Percentiles rank a stretch among this genome's conserved stretches.
phyloP scores from a whole-genome alignment of 768 basidiomycete genomes.

The Leccinum barrowsii region DNA sequence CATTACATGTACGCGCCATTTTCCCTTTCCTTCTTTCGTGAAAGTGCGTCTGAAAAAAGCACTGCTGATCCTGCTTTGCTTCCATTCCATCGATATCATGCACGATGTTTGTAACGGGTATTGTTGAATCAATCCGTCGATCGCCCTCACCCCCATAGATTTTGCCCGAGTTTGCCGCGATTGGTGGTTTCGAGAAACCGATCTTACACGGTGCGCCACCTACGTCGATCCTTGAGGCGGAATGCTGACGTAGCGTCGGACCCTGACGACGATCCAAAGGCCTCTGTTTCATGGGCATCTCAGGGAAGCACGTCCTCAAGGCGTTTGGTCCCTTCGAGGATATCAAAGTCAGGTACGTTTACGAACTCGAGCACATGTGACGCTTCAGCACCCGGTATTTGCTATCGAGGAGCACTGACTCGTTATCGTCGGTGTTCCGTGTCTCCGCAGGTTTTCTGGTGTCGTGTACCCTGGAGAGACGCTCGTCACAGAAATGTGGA shows the following conservation, averaged over 20 bases:
- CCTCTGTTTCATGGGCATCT: slow-evolving; percentile 88
- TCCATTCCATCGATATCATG: background rate
- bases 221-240: too few species aligned
- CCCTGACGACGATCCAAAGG: slow-evolving; percentile 35
- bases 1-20: slow-evolving; percentile 63
- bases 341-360: slow-evolving; percentile 85
- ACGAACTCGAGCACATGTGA: background rate
- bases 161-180: slow-evolving; percentile 87
- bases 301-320: slow-evolving; percentile 89
- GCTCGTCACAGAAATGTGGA: slow-evolving; percentile 97
- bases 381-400: background rate
- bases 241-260: background rate
- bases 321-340: slow-evolving; percentile 82
- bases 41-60: background rate
- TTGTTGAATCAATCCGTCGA: slow-evolving; percentile 1
- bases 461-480: slow-evolving; percentile 96
- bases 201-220: slow-evolving; percentile 60
- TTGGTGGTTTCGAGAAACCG: slow-evolving; percentile 92
- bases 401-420: background rate
- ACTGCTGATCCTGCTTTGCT: background rate
- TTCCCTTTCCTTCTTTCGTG: background rate
- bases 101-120: background rate
- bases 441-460: slow-evolving; percentile 65
- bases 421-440: background rate
- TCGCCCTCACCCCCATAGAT: slow-evolving; percentile 46